Percentiles rank a stretch among this genome's conserved stretches.
Conservation (phyloP, 2,329 filamentous ascomycete genomes). For the Fusarium sp. region DNA sequence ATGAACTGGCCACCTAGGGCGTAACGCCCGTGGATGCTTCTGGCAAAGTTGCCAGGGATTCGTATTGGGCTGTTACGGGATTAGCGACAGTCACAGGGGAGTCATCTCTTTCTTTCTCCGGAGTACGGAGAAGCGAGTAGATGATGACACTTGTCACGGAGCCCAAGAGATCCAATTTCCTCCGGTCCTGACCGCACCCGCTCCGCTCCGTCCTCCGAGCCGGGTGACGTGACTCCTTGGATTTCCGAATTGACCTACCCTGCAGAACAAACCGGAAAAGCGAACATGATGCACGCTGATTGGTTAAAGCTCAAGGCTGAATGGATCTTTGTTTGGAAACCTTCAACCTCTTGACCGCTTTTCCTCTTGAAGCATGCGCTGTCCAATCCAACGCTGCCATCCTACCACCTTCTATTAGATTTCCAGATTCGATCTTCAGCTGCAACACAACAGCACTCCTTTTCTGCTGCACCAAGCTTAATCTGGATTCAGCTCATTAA, state of each 20-base stretch:
- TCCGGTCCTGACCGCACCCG: conserved; percentile 13
- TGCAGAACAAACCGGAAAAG: conserved; percentile 12
- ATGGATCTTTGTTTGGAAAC: background rate
- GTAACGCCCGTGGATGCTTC: conserved; percentile 2
- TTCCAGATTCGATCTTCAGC: conserved; percentile 32
- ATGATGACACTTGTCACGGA: conserved; percentile 5
- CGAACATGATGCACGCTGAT: background rate
- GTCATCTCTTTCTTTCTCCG: background rate
- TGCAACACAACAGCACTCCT: conserved; percentile 17
- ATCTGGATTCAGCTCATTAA: conserved; percentile 13
- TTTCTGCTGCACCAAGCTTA: conserved; percentile 24
- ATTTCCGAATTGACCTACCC: conserved; percentile 15
- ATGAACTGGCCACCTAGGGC: conserved; percentile 38
- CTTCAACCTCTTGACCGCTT: conserved; percentile 36
- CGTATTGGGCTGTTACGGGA: conserved; percentile 21
- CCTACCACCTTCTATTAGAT: conserved; percentile 1
- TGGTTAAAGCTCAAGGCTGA: conserved; percentile 3
- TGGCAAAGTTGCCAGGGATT: background rate
- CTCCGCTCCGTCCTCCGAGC: background rate
- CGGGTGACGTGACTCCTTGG: background rate
- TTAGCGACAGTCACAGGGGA: conserved; percentile 1
- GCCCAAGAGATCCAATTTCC: background rate
- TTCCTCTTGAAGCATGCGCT: conserved; percentile 37
- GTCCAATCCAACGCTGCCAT: conserved; percentile 19
- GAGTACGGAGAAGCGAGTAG: background rate